Percentiles rank a stretch among this genome's conserved stretches.
phyloP scores from a whole-genome alignment of 2,329 filamentous ascomycete species.

The Pyrenochaeta sp. region DNA sequence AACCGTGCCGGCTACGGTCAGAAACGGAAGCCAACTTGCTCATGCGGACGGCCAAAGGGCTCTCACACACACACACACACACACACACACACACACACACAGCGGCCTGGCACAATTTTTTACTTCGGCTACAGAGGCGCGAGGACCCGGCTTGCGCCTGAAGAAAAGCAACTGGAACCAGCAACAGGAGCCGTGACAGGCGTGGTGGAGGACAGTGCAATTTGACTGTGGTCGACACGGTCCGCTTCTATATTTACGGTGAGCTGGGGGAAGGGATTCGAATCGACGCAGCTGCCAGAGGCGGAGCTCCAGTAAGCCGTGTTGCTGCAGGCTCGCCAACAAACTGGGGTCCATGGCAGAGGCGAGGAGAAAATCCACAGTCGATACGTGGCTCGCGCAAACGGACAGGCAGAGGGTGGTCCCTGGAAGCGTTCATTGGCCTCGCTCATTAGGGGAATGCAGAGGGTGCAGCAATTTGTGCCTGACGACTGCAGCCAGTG shows the following conservation, averaged over 20 bases:
- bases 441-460: slow-evolving; percentile 19
- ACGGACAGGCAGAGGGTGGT: slow-evolving; percentile 29
- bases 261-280: slow-evolving; percentile 10
- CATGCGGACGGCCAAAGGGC: slow-evolving; percentile 16
- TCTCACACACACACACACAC: too few relatives aligned
- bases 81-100: too few relatives aligned
- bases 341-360: slow-evolving; percentile 7
- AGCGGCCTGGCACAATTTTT: slow-evolving; percentile 30
- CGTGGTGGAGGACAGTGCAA: too few relatives aligned
- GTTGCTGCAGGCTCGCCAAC: slow-evolving; percentile 22
- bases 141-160: too few relatives aligned
- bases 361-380: neutral
- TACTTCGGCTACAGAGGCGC: slow-evolving; percentile 15
- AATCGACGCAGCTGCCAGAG: slow-evolving; percentile 8
- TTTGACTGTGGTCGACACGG: slow-evolving; percentile 36
- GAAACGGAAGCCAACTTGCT: slow-evolving; percentile 28
- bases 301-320: slow-evolving; percentile 21
- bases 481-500: slow-evolving; percentile 30
- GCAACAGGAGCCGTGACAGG: too few relatives aligned
- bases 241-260: slow-evolving; percentile 27
- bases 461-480: slow-evolving; percentile 32
- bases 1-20: slow-evolving; percentile 35
- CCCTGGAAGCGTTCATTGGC: slow-evolving; percentile 37
- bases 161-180: too few relatives aligned
- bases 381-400: slow-evolving; percentile 40